Evolutionary conservation across 371 early-diverging fungal genomes (phyloP).

Genomic region (Zopfochytrium polystomum): DNA sequence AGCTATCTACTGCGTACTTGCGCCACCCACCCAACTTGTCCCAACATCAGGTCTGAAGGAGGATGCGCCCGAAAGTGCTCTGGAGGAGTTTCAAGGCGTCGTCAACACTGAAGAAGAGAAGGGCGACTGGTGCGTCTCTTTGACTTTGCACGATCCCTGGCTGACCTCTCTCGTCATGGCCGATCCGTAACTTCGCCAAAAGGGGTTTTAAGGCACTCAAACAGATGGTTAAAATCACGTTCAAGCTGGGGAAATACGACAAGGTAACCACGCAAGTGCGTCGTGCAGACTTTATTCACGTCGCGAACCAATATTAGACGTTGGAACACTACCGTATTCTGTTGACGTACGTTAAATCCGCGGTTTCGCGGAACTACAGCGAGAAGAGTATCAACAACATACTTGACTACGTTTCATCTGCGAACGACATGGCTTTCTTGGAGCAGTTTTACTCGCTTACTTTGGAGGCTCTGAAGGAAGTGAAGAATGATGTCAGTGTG

Average conservation of each 20-base stretch:
- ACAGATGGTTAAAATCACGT: constrained; percentile 87
- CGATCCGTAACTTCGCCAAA: background rate
- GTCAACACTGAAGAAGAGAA: constrained; percentile 77
- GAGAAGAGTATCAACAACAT: constrained; percentile 96
- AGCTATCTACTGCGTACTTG: too few relatives aligned
- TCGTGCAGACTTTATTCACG: background rate
- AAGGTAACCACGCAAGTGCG: constrained; percentile 46
- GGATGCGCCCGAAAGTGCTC: constrained; percentile 74
- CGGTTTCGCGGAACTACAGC: constrained; percentile 86
- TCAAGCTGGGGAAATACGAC: constrained; percentile 63
- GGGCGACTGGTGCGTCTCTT: constrained; percentile 71
- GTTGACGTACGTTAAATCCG: constrained; percentile 73
- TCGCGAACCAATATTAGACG: constrained; percentile 48
- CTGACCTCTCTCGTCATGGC: background rate
- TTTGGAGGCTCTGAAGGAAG: constrained; percentile 66
- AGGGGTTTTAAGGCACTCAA: constrained; percentile 95
- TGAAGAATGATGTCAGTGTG: constrained; percentile 69
- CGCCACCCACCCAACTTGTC: too few relatives aligned
- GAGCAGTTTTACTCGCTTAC: constrained; percentile 83
- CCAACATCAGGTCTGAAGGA: constrained; percentile 63
- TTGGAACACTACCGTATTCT: constrained; percentile 72
- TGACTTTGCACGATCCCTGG: background rate
- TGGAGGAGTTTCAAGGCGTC: constrained; percentile 76
- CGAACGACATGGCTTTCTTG: constrained; percentile 73
- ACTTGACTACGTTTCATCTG: constrained; percentile 76